Evolutionary conservation across 768 basidiomycete genomes (phyloP).

Genomic region (Cyathus striatus): DNA sequence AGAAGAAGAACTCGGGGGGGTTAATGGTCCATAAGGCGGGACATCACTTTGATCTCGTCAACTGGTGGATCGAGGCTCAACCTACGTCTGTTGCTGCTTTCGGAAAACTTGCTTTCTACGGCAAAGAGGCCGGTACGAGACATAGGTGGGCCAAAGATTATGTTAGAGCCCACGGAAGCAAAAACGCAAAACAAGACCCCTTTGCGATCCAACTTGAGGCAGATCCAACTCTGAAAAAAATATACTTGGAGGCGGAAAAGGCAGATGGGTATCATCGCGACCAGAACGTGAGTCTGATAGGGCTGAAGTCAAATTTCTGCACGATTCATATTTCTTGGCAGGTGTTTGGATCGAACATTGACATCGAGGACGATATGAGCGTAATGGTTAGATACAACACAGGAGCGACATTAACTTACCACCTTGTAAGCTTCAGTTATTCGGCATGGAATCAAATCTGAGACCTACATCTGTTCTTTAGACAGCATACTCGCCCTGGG

Average conservation of each 20-base stretch:
- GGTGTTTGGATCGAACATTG: conserved; percentile 35
- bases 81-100: conserved; percentile 42
- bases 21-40: conserved; percentile 42
- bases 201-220: conserved; percentile 44
- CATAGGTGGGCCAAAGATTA: conserved; percentile 44
- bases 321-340: no score
- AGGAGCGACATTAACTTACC: conserved; percentile 47
- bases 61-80: conserved; percentile 47
- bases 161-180: conserved; percentile 34
- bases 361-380: conserved; percentile 50
- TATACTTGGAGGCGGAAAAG: conserved; percentile 41
- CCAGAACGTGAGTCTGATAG: conserved; percentile 30
- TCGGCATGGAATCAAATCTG: neutral
- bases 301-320: neutral
- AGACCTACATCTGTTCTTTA: conserved; percentile 3
- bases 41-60: conserved; percentile 48
- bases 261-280: conserved; percentile 47
- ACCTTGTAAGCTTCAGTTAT: conserved; percentile 29
- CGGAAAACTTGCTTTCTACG: conserved; percentile 43
- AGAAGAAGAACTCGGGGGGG: conserved; percentile 37
- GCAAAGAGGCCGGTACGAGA: conserved; percentile 35
- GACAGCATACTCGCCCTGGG: conserved; percentile 40
- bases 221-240: conserved; percentile 34
- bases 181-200: conserved; percentile 38
- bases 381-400: conserved; percentile 41